Evolutionary conservation across 2,329 filamentous ascomycete genomes (phyloP).

Genomic region (Pseudogymnoascus sp.): DNA sequence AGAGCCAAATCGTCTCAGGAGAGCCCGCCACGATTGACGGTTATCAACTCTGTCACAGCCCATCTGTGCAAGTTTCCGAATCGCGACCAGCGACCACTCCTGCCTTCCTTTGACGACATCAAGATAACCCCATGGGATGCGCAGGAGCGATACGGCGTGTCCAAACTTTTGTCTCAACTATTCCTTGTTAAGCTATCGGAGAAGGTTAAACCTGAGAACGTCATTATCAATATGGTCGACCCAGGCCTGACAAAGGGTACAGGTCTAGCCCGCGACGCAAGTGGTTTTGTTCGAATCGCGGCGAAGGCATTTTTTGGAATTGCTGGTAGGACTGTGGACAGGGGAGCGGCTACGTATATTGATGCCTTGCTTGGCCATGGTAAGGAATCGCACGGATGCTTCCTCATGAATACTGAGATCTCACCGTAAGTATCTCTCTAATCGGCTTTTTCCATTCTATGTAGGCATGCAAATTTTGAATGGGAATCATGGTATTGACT

Average conservation of each 20-base stretch:
- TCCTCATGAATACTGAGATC: constrained; percentile 41
- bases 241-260: constrained; percentile 35
- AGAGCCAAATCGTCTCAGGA: not conserved
- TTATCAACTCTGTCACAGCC: constrained; percentile 28
- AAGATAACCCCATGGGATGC: constrained; percentile 19
- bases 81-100: constrained; percentile 21
- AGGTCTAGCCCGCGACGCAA: constrained; percentile 30
- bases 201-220: constrained; percentile 29
- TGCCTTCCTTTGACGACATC: constrained; percentile 29
- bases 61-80: constrained; percentile 26
- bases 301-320: constrained; percentile 22
- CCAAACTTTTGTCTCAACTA: constrained; percentile 29
- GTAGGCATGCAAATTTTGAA: not conserved
- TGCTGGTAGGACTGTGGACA: constrained; percentile 28
- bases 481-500: not conserved
- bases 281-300: constrained; percentile 17
- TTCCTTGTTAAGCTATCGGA: constrained; percentile 35
- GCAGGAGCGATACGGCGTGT: constrained; percentile 25
- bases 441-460: not conserved
- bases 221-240: constrained; percentile 33
- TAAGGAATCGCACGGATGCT: constrained; percentile 43
- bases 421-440: constrained; percentile 33
- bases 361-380: constrained; percentile 41
- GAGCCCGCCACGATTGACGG: constrained; percentile 22
- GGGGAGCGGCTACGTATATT: constrained; percentile 40